Percentiles rank a stretch among this genome's conserved stretches.
Conservation (phyloP, 1,284 basidiomycete species). For the Vanrija pseudolonga region DNA sequence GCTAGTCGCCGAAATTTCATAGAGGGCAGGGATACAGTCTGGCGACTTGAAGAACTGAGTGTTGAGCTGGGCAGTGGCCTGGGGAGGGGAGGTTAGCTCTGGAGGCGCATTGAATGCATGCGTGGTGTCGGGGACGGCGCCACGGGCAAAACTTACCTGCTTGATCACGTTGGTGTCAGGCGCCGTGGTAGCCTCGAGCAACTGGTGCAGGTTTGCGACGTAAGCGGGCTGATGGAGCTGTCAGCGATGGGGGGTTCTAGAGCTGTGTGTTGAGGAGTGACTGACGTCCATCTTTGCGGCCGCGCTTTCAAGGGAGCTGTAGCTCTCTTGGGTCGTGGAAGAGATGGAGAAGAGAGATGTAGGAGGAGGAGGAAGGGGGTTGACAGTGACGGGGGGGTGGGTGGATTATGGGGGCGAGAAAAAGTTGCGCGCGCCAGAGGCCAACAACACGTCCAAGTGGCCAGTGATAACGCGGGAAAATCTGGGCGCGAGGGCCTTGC, state of each 20-base stretch:
- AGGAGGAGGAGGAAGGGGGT: neutral
- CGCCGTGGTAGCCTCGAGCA: constrained; percentile 77
- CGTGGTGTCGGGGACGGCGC: neutral
- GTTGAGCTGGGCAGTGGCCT: constrained; percentile 91
- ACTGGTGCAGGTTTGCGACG: constrained; percentile 69
- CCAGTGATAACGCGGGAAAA: no score
- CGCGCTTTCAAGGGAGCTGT: constrained; percentile 1
- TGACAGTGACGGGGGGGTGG: neutral
- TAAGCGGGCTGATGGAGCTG: constrained; percentile 22
- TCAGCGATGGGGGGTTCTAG: neutral
- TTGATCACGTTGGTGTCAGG: constrained; percentile 85
- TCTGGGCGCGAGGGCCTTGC: neutral
- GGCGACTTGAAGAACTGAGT: constrained; percentile 88
- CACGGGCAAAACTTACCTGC: constrained; percentile 59
- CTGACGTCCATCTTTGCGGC: constrained; percentile 22
- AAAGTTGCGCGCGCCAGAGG: constrained; percentile 3
- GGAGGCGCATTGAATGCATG: no score
- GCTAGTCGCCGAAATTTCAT: constrained; percentile 79
- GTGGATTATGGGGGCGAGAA: constrained; percentile 9
- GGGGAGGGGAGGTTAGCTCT: constrained; percentile 4
- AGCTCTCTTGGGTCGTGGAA: constrained; percentile 2
- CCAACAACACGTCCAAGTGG: neutral
- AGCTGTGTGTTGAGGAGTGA: neutral
- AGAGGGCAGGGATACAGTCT: constrained; percentile 84
- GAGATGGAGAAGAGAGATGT: constrained; percentile 3